Base-by-base conservation (phyloP, 495 filamentous ascomycete species). In the Talaromyces borbonicus region DNA sequence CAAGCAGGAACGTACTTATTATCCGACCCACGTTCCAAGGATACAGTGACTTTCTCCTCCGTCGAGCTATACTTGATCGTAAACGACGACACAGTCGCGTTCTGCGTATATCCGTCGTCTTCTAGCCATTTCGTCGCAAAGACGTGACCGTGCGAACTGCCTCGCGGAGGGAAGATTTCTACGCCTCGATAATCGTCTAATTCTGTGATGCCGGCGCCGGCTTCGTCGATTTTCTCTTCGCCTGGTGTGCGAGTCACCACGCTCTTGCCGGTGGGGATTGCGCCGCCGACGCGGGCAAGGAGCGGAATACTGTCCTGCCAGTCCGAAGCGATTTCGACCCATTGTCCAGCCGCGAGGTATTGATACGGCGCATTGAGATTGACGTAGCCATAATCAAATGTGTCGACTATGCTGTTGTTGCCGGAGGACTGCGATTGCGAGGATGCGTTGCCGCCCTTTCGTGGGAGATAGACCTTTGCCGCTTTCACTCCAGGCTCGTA, bases 271-370 rank as follows among this genome's bases (percentile, higher is more conserved):
- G 75, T 60, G 4, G 77, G 78, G 23, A 84, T 67, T 0, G 68
- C 74, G 23, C 73, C 71, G 14, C 80, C 80, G 45, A 81, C 63
- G 30, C 67, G 68, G 9, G 78, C 79, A n/a, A 83, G 65, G 8
- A 83, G 62, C 0, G 79, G 76, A 51, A 84, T 83, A 38, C 72
- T 77, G 33, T 56, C 61, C 36, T 72, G 62, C 79, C 79, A 83
- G 35, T 73, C 62, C 0, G 77, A 75, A 1, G 64, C 52, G 27
- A 84, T 71, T 6, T 74, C 69, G 29, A 71, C 69, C 80, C 80
- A 85, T 49, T 75, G 67, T 0, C 79, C 81, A 0, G 81, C 67
- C 3, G 65, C 56, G 38, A 79, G 58, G 47, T 78, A 74, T 40
- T 77, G 67, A 52, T 79, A 74, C 0, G 81, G 78, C 1, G 68